A percentile compares a stretch with the other conserved stretches of the same genome.
These are phyloP conservation scores for Boletus huronensis DNA, from an alignment of 768 basidiomycete genomes.

Conservation along the genomic window DNA sequence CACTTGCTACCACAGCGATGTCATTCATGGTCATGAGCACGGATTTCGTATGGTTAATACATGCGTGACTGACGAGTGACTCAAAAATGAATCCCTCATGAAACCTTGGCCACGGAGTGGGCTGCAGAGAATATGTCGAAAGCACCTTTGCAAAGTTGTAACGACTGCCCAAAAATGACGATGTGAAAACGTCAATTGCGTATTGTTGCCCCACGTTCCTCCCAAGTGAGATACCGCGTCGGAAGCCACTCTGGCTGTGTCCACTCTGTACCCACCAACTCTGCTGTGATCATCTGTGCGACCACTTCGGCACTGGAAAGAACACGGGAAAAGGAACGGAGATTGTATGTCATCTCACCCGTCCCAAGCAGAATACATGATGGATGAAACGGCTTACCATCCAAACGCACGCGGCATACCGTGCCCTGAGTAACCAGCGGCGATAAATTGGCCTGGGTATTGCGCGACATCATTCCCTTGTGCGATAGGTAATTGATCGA, in stretches of 20 bases:
- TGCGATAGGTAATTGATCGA: conserved; percentile 32
- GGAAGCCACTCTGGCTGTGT: conserved; percentile 61
- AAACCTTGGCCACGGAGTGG: no score
- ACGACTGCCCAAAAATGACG: neutral
- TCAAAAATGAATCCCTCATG: no score
- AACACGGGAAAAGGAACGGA: neutral
- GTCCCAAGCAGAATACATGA: neutral
- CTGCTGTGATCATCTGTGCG: conserved; percentile 53
- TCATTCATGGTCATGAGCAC: no score
- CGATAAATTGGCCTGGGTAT: conserved; percentile 62
- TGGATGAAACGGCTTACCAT: conserved; percentile 37
- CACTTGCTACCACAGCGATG: no score
- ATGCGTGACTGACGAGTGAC: no score
- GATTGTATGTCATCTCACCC: neutral
- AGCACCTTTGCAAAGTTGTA: no score
- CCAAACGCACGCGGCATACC: conserved; percentile 77
- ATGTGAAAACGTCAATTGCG: neutral
- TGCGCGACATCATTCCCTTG: conserved; percentile 18
- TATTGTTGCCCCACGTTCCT: neutral
- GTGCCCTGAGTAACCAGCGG: conserved; percentile 73
- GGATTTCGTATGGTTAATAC: no score
- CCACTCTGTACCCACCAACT: conserved; percentile 46
- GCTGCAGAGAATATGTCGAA: no score
- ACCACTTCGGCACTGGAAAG: conserved; percentile 55
- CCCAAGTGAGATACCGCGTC: conserved; percentile 44